Conservation (phyloP, 108 stramenopile genomes). For the Skeletonema marinoi region DNA sequence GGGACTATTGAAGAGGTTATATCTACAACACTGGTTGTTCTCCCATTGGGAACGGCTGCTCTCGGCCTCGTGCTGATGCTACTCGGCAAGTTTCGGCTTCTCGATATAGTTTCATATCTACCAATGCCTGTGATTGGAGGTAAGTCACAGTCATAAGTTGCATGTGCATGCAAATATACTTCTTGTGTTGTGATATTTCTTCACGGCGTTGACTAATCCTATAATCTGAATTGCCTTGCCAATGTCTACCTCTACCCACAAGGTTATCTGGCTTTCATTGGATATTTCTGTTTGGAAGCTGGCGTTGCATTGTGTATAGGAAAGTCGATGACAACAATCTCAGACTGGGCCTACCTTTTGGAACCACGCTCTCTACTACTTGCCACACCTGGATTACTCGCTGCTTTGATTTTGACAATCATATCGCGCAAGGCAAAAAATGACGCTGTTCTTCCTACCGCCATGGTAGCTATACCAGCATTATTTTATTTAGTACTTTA, state of each 20-base stretch:
- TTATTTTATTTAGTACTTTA: slow-evolving; percentile 76
- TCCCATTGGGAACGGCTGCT: slow-evolving; percentile 81
- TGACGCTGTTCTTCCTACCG: slow-evolving; percentile 67
- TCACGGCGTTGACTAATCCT: no score
- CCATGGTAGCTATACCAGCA: slow-evolving; percentile 83
- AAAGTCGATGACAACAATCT: slow-evolving; percentile 54
- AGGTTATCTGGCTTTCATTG: slow-evolving; percentile 95
- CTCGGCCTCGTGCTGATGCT: slow-evolving; percentile 83
- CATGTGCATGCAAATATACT: no score
- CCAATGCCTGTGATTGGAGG: slow-evolving; percentile 90
- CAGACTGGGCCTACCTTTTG: slow-evolving; percentile 69
- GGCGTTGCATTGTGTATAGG: slow-evolving; percentile 87
- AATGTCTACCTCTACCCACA: no score
- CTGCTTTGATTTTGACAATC: slow-evolving; percentile 69
- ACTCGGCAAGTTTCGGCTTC: slow-evolving; percentile 84
- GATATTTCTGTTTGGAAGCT: slow-evolving; percentile 92
- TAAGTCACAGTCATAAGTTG: no score
- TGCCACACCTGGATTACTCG: slow-evolving; percentile 74
- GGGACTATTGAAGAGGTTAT: slow-evolving; percentile 64
- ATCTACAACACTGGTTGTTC: slow-evolving; percentile 69
- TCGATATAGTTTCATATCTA: slow-evolving; percentile 86
- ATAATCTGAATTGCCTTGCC: no score
- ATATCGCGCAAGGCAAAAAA: slow-evolving; percentile 55
- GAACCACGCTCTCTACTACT: slow-evolving; percentile 55
- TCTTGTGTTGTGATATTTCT: no score